Base-by-base conservation (phyloP, 2,329 filamentous ascomycete genomes). In the Stagonosporopsis tanaceti region DNA sequence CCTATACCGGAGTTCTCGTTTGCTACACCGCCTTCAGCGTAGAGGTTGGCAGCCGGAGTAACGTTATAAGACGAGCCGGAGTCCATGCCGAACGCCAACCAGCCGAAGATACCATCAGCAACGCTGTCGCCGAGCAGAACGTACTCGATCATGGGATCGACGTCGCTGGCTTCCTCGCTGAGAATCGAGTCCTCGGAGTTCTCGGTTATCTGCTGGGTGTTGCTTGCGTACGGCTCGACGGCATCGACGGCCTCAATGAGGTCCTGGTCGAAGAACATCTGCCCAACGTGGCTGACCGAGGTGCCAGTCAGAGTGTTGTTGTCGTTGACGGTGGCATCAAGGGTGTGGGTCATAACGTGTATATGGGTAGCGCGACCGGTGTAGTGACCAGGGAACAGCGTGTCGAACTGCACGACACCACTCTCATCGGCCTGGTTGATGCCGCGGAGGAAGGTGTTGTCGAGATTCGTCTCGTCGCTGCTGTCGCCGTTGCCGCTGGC, bases 241-340 rank as follows among this genome's bases (percentile, higher is more conserved):
- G 70, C 66, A 60, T 86, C 82, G 41, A 88, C 84, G 25, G 76
- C 63, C 24, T 69, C 62, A 65, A 85, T 81, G 3, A 89, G 81
- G 57, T 79, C 77, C 71, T 88, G 83, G 71, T 89, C 86, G 60
- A 86, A 89, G 80, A 87, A 89, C 44, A 87, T 65, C 70, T 90
- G 87, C 17, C 87, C 87, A 41, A 89, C 80, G 76, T 89, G 86
- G 25, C 82, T 80, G 52, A 84, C 79, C 42, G 73, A 76, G 6
- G 78, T 77, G 59, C 79, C 82, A 27, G 76, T 72, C 59, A 84
- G 77, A 46, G 84, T 83, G 48, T 81, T 82, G 67, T 82, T 85
- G 44, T 75, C 59, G 39, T 78, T 74, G 5, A 78, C 53, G 50
- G 72, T 75, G 15, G 64, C 67, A 55, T 73, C 69, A 53, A 73